A percentile compares a stretch with the other conserved stretches of the same genome.
phyloP scores from a whole-genome alignment of 768 basidiomycete species.

The Chlorophyllum brunneum region DNA sequence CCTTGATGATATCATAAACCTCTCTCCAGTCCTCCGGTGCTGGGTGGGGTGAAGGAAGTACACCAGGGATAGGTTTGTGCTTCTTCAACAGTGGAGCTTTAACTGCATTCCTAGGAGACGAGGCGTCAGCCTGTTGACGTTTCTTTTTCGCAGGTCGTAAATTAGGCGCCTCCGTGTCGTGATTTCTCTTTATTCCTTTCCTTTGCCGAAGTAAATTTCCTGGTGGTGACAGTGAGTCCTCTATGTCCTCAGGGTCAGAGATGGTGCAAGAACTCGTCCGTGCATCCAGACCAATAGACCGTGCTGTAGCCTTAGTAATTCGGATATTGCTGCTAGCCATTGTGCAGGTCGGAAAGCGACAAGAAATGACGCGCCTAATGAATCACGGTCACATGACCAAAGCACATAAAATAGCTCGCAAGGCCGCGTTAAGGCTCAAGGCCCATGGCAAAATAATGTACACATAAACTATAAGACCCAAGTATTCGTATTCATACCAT shows the following conservation, averaged over 20 bases:
- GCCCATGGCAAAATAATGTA: no score
- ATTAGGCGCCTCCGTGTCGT: neutral
- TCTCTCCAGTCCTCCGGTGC: conserved; percentile 66
- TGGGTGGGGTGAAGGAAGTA: conserved; percentile 59
- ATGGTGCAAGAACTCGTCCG: no score
- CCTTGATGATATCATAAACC: conserved; percentile 66
- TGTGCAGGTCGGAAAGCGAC: neutral
- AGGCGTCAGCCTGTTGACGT: conserved; percentile 5
- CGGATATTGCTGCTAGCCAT: no score
- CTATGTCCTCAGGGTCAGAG: no score
- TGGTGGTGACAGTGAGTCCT: no score
- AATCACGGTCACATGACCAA: neutral
- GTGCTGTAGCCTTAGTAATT: no score
- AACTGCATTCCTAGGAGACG: neutral
- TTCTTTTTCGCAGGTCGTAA: conserved; percentile 30
- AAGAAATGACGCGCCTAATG: neutral
- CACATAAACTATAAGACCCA: no score
- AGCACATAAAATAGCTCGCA: no score
- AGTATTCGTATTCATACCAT: no score
- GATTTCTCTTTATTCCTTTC: neutral
- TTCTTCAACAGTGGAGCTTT: conserved; percentile 44
- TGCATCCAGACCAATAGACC: no score
- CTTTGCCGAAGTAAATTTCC: no score
- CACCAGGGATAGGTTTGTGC: conserved; percentile 47
- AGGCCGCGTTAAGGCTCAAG: no score